Evolutionary conservation across 2,329 filamentous ascomycete species (phyloP), one percentile per base, ranked within the genome.

Genomic region (Aspergillus uvarum): DNA sequence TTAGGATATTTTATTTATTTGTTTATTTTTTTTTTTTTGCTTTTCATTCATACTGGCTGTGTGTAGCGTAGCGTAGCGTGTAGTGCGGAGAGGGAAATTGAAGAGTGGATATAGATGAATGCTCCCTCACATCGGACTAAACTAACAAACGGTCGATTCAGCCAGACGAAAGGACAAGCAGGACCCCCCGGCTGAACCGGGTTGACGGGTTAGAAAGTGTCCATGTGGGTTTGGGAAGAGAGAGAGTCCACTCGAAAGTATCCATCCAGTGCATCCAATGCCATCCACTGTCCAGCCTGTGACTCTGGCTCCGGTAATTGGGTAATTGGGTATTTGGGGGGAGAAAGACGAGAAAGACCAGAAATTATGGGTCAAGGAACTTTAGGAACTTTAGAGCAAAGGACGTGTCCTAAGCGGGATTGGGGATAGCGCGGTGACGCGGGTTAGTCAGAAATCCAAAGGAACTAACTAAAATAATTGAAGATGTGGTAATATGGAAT

Each of bases 161-260:
- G 49, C 57, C 49, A 57, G 58, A 50, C 60, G 44, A 62, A 29
- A 50, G 8, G 55, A 48, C 58, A 59, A 29, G 35, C 49, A 54
- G 59, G 59, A 58, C 56, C 56, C 63, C 65, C 65, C 67, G 67
- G 63, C 64, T 65, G 68, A 70, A 66, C 69, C 69, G 64, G 68
- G 63, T 67, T 71, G 69, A 69, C 63, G 69, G 68, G 65, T 65
- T 68, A 56, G 63, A 64, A 64, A 53, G 38, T 16, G 38, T 44
- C 38, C 38, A 44, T 44, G 38, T 44, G 38, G 38, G 38, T 44
- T 44, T 44, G 11, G 11, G 32, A 16, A 35, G 32, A 16, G 32
- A 10, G 32, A 35, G 5, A 35, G 32, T 12, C 32, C 26, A 29
- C 26, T 8, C 8, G 7, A 8, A 29, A 29, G 26, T 29, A 29